Percentiles rank a stretch among this genome's conserved stretches.
phyloP scores from a whole-genome alignment of 208 protist species.

The Leishmania guyanensis region DNA sequence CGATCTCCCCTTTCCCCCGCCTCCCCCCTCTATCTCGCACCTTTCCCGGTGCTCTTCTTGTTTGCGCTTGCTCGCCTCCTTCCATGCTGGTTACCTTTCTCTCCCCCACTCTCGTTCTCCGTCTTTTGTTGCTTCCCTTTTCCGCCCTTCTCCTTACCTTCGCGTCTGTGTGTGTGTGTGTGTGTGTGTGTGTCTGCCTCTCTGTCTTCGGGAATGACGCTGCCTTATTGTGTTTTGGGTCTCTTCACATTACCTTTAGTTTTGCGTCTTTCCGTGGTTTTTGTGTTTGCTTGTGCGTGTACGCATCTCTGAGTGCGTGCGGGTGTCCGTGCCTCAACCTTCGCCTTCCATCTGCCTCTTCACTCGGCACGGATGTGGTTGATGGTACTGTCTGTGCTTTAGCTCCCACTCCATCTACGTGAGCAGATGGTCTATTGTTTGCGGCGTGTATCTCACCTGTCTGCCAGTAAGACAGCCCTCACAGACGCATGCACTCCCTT shows the following conservation, averaged over 20 bases:
- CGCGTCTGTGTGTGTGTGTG: not conserved
- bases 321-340: not conserved
- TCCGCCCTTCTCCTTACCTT: not conserved
- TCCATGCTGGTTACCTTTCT: not conserved
- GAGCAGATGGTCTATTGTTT: not conserved
- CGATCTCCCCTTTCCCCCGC: not conserved
- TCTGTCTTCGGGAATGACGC: not conserved
- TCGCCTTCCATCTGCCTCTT: not conserved
- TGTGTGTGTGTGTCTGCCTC: not conserved
- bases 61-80: not conserved
- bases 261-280: not conserved
- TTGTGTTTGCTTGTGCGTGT: not conserved
- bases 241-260: not conserved
- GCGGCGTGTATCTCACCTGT: not conserved
- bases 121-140: not conserved
- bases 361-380: not conserved
- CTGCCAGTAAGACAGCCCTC: not conserved
- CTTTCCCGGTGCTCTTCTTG: not conserved
- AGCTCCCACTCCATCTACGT: not conserved
- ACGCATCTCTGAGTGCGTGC: not conserved
- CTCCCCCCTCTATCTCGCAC: not conserved
- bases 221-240: not conserved
- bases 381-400: not conserved
- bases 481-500: not conserved
- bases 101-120: not conserved